These are phyloP conservation scores for Quercus glauca DNA, from an alignment of 306 rosid species.

Conservation along the genomic window DNA sequence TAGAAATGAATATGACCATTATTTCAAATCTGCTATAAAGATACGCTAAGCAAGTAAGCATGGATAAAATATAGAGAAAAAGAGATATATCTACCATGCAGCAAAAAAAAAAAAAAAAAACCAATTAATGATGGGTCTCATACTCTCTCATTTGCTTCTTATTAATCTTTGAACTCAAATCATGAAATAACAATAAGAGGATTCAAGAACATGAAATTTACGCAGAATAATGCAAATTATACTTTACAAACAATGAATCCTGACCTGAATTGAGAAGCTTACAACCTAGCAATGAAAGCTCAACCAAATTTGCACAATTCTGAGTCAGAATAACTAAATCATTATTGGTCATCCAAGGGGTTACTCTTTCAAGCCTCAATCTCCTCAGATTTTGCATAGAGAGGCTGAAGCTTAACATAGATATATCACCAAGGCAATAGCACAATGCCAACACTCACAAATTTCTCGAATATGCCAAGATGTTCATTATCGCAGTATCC, in stretches of 20 bases:
- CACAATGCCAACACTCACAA: constrained; percentile 63
- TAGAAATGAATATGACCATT: neutral
- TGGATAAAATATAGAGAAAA: neutral
- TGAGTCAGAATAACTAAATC: constrained; percentile 58
- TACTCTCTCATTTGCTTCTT: constrained; percentile 11
- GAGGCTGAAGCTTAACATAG: constrained; percentile 55
- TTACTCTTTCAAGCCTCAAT: constrained; percentile 69
- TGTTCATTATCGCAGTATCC: constrained; percentile 40
- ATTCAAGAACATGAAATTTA: constrained; percentile 10
- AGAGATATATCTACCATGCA: neutral
- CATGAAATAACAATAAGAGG: constrained; percentile 11
- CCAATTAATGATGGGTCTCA: constrained; percentile 15
- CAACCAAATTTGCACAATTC: constrained; percentile 57
- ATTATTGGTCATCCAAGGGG: constrained; percentile 78
- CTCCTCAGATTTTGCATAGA: constrained; percentile 53
- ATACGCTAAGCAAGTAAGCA: neutral
- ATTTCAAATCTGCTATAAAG: neutral
- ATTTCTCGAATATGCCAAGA: constrained; percentile 45
- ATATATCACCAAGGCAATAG: constrained; percentile 78
- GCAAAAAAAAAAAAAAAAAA: neutral
- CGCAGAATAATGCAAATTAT: constrained; percentile 13
- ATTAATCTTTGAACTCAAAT: neutral
- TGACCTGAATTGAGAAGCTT: constrained; percentile 64
- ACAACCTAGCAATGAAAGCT: constrained; percentile 77
- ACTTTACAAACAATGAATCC: constrained; percentile 26